phyloP scores from a whole-genome alignment of 129 eudicot species.

The Deinandra increscens region DNA sequence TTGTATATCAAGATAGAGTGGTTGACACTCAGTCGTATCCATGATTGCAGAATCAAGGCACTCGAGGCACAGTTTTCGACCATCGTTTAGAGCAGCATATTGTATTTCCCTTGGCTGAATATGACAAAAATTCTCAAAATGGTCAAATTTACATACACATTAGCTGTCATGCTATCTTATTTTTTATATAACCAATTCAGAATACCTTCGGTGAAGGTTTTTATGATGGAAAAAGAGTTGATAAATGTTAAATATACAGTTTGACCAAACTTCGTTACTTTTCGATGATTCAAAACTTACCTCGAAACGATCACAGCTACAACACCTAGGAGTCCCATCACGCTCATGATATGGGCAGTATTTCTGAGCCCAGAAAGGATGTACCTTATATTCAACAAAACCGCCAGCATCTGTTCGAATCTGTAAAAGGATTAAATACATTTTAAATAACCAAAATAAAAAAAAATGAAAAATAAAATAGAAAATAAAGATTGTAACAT shows the following conservation, averaged over 20 bases:
- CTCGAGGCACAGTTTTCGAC: slow-evolving; percentile 77
- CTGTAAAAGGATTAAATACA: slow-evolving; percentile 29
- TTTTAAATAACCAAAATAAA: slow-evolving; percentile 3
- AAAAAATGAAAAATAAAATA: neutral
- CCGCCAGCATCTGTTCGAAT: slow-evolving; percentile 75
- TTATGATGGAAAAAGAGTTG: too few relatives aligned
- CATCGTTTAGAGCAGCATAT: slow-evolving; percentile 72
- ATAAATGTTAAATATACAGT: neutral
- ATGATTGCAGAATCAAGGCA: slow-evolving; percentile 76
- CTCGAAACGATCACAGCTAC: slow-evolving; percentile 91
- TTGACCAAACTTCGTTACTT: neutral
- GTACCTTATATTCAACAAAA: slow-evolving; percentile 66
- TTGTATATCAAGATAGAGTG: slow-evolving; percentile 71
- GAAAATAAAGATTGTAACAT: neutral
- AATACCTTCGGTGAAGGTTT: too few relatives aligned
- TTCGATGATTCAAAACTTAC: slow-evolving; percentile 31
- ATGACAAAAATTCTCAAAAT: neutral
- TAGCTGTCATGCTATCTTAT: neutral
- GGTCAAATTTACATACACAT: neutral
- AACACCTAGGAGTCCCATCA: slow-evolving; percentile 81
- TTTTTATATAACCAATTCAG: neutral
- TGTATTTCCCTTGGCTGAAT: slow-evolving; percentile 57
- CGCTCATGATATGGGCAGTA: slow-evolving; percentile 74
- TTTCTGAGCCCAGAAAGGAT: slow-evolving; percentile 88
- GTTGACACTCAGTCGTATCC: slow-evolving; percentile 78